Percentiles rank a stretch among this genome's conserved stretches.
Conservation (phyloP, 371 early-diverging fungal genomes). For the Dichotomocladium elegans region DNA sequence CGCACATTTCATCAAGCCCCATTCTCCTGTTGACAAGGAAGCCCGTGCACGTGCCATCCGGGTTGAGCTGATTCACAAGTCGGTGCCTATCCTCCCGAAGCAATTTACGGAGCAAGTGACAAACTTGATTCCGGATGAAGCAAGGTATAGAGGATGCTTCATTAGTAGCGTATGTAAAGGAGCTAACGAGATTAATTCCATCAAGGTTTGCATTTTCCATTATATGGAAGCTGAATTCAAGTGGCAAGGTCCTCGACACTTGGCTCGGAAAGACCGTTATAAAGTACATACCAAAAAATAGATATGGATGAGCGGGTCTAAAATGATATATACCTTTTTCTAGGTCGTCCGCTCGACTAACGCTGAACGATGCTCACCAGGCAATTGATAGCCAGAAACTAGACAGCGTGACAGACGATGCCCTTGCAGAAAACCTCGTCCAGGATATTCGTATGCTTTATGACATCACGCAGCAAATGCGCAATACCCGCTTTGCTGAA, state of each 20-base stretch:
- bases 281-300: conserved; percentile 16
- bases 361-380: conserved; percentile 87
- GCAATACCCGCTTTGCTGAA: conserved; percentile 57
- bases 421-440: not conserved
- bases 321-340: not conserved
- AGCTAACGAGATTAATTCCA: not conserved
- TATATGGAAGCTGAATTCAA: conserved; percentile 73
- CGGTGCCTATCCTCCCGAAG: conserved; percentile 96
- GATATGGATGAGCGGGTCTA: not conserved
- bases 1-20: conserved; percentile 85
- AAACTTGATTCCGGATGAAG: conserved; percentile 15
- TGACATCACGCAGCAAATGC: conserved; percentile 72
- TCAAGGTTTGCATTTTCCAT: conserved; percentile 79
- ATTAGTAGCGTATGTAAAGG: not conserved
- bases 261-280: conserved; percentile 79
- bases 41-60: conserved; percentile 89
- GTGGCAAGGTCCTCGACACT: conserved; percentile 61
- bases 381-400: conserved; percentile 56
- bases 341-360: conserved; percentile 60
- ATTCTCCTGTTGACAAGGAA: conserved; percentile 85
- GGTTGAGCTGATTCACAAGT: conserved; percentile 87
- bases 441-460: conserved; percentile 70
- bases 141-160: not conserved
- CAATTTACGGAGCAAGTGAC: conserved; percentile 76
- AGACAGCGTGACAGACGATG: not conserved